Evolutionary conservation across 2,329 filamentous ascomycete genomes (phyloP).

Genomic region (Diplocarpon rosae): DNA sequence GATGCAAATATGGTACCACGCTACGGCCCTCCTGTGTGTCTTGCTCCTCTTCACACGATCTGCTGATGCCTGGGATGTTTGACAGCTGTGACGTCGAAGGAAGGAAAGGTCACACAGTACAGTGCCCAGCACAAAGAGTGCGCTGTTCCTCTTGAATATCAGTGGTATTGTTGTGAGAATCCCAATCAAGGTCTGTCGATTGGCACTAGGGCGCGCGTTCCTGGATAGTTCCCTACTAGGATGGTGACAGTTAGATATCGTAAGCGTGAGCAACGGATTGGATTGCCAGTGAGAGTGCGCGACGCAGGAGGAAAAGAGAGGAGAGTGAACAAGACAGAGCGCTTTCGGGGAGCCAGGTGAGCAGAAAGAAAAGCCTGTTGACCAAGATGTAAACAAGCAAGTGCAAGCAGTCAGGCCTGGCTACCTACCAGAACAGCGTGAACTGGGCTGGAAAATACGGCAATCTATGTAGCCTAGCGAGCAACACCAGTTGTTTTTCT

Average conservation of each 20-base stretch:
- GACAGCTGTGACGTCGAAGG: too few species aligned
- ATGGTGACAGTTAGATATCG: slow-evolving; percentile 3
- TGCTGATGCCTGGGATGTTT: too few species aligned
- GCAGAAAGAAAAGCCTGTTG: neutral
- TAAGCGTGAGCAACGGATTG: slow-evolving; percentile 3
- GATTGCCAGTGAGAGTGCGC: neutral
- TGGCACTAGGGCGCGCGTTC: slow-evolving; percentile 11
- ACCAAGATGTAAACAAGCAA: slow-evolving; percentile 10
- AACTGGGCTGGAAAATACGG: slow-evolving; percentile 2
- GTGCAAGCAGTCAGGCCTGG: neutral
- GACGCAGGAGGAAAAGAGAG: neutral
- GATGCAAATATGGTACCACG: too few species aligned
- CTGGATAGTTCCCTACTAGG: slow-evolving; percentile 3
- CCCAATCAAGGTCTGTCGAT: slow-evolving; percentile 11
- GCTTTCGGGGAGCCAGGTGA: slow-evolving; percentile 1
- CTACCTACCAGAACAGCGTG: neutral
- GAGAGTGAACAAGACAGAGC: slow-evolving; percentile 4
- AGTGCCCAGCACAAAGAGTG: slow-evolving; percentile 2
- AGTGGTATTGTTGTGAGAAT: slow-evolving; percentile 8
- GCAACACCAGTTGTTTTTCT: neutral
- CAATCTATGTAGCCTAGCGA: neutral
- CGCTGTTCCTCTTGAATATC: slow-evolving; percentile 10
- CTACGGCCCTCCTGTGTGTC: too few species aligned
- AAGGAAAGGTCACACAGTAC: too few species aligned
- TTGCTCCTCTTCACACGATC: too few species aligned